Conservation (phyloP, 2,329 filamentous ascomycete genomes). For the Cryphonectria japonica region DNA sequence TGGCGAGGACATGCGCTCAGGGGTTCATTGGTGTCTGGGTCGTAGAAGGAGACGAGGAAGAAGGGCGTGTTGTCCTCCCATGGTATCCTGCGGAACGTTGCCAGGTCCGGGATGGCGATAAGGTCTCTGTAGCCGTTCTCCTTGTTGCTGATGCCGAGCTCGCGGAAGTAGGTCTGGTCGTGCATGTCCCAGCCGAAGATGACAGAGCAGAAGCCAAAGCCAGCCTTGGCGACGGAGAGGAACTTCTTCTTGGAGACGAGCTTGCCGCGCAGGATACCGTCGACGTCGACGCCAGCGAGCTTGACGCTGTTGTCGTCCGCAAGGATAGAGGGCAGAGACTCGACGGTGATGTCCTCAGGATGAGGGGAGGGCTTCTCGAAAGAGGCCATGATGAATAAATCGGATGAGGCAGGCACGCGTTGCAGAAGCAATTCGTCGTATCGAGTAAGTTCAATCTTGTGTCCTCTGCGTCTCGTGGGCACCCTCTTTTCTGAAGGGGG, state of each 20-base stretch:
- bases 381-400: constrained; percentile 35
- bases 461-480: neutral
- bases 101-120: constrained; percentile 78
- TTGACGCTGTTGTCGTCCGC: constrained; percentile 79
- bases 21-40: constrained; percentile 74
- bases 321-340: constrained; percentile 69
- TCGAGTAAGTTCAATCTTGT: neutral
- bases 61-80: constrained; percentile 89
- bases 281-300: constrained; percentile 83
- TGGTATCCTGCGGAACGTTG: constrained; percentile 79
- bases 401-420: neutral
- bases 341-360: constrained; percentile 54
- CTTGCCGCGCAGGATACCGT: constrained; percentile 87
- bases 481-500: neutral
- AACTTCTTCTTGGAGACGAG: constrained; percentile 94
- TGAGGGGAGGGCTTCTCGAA: constrained; percentile 29
- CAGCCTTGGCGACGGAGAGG: constrained; percentile 75
- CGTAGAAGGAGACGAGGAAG: constrained; percentile 81
- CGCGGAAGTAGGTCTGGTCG: constrained; percentile 83
- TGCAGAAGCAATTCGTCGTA: neutral
- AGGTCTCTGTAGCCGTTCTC: constrained; percentile 89
- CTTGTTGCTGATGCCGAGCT: constrained; percentile 85
- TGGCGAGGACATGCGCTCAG: constrained; percentile 81
- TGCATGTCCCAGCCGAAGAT: constrained; percentile 99
- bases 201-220: constrained; percentile 93